Evolutionary conservation across 371 early-diverging fungal species (phyloP).

Genomic region (Lichtheimia corymbifera): DNA sequence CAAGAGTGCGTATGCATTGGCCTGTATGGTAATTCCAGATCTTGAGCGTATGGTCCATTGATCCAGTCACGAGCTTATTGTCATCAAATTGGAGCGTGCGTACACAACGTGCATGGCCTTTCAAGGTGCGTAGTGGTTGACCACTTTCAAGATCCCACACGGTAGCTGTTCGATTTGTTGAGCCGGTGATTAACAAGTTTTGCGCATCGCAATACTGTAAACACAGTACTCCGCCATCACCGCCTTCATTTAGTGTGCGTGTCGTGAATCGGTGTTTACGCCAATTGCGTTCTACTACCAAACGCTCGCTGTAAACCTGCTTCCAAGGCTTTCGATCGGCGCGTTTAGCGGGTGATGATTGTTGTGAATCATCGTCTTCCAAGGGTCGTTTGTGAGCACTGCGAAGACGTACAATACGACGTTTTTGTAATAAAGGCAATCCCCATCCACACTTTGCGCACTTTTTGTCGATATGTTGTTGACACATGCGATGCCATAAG

Average conservation of each 20-base stretch:
- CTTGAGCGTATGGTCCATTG: conserved; percentile 90
- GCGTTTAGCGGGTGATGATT: not conserved
- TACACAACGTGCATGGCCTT: conserved; percentile 88
- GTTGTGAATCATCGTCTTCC: not conserved
- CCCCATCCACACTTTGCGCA: conserved; percentile 97
- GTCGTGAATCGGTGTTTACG: conserved; percentile 62
- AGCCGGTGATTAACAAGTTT: conserved; percentile 78
- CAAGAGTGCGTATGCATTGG: conserved; percentile 81
- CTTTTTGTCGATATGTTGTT: conserved; percentile 94
- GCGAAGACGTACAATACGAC: conserved; percentile 17
- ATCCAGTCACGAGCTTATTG: conserved; percentile 83
- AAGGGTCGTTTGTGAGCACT: conserved; percentile 16
- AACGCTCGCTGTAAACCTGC: conserved; percentile 79
- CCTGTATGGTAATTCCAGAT: conserved; percentile 97
- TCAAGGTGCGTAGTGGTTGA: conserved; percentile 67
- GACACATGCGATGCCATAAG: conserved; percentile 95
- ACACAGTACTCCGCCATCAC: conserved; percentile 71
- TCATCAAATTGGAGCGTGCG: conserved; percentile 86
- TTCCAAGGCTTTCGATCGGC: conserved; percentile 67
- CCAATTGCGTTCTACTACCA: conserved; percentile 85
- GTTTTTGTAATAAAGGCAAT: conserved; percentile 70
- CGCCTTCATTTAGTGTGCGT: conserved; percentile 42
- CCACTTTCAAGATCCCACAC: conserved; percentile 86
- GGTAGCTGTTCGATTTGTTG: conserved; percentile 76
- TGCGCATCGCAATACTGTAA: conserved; percentile 79